Evolutionary conservation across 2,329 filamentous ascomycete genomes (phyloP).

Genomic region (Paraphoma chrysanthemicola): DNA sequence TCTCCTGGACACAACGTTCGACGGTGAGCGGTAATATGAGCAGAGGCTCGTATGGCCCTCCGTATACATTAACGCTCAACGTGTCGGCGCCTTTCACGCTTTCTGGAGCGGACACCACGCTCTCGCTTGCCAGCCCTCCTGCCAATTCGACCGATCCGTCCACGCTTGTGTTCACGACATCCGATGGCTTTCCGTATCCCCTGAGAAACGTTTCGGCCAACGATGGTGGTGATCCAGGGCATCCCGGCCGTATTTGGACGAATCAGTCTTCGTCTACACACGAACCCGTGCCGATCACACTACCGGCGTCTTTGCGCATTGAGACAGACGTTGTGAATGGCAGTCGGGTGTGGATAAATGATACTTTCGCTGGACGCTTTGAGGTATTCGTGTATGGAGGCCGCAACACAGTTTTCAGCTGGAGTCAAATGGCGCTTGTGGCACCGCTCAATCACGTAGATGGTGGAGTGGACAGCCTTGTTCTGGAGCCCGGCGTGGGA

Average conservation of each 20-base stretch:
- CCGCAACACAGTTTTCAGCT: conserved; percentile 59
- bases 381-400: conserved; percentile 64
- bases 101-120: conserved; percentile 52
- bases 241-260: conserved; percentile 61
- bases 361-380: conserved; percentile 57
- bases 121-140: conserved; percentile 41
- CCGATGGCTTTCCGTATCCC: conserved; percentile 53
- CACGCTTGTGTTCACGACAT: conserved; percentile 51
- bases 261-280: conserved; percentile 58
- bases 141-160: conserved; percentile 20
- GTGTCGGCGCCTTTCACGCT: conserved; percentile 54
- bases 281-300: conserved; percentile 45
- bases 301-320: conserved; percentile 49
- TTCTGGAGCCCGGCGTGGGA: conserved; percentile 8
- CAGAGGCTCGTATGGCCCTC: conserved; percentile 54
- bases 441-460: conserved; percentile 53
- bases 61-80: conserved; percentile 53
- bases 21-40: conserved; percentile 26
- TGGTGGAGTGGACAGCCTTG: conserved; percentile 34
- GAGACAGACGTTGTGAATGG: conserved; percentile 56
- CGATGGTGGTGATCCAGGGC: conserved; percentile 56
- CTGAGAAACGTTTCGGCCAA: conserved; percentile 53
- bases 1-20: conserved; percentile 42
- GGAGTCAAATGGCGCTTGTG: conserved; percentile 65
- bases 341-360: conserved; percentile 58